Evolutionary conservation across 805 yeast species (phyloP).

Genomic region (Zygosaccharomyces kombuchaensis): DNA sequence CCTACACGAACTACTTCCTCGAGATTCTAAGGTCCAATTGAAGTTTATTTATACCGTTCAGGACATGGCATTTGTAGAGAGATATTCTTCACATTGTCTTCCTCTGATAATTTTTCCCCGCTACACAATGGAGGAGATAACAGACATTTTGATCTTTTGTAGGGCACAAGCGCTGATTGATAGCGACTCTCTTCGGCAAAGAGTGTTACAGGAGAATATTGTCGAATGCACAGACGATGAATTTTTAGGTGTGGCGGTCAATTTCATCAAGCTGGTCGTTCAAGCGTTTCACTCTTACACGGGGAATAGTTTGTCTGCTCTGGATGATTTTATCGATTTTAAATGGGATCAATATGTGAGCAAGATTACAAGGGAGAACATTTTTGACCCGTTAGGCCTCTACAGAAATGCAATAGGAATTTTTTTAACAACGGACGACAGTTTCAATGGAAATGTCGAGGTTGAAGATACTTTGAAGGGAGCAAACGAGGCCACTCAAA

Average conservation of each 20-base stretch:
- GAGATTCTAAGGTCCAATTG: slow-evolving; percentile 19
- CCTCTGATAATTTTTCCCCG: slow-evolving; percentile 33
- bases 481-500: slow-evolving; percentile 10
- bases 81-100: slow-evolving; percentile 26
- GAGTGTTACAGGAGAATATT: slow-evolving; percentile 11
- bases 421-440: slow-evolving; percentile 34
- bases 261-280: slow-evolving; percentile 29
- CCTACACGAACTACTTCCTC: slow-evolving; percentile 24
- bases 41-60: slow-evolving; percentile 26
- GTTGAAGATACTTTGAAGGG: slow-evolving; percentile 12
- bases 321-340: slow-evolving; percentile 29
- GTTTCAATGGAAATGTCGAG: slow-evolving; percentile 20
- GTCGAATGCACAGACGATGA: slow-evolving; percentile 18
- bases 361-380: slow-evolving; percentile 18
- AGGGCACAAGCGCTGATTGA: slow-evolving; percentile 19
- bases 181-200: slow-evolving; percentile 10
- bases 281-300: slow-evolving; percentile 34
- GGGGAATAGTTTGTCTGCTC: slow-evolving; percentile 28
- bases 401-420: slow-evolving; percentile 33
- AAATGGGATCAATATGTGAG: slow-evolving; percentile 30
- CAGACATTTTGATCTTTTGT: slow-evolving; percentile 19
- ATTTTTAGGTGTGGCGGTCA: slow-evolving; percentile 15
- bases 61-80: slow-evolving; percentile 22
- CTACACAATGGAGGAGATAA: slow-evolving; percentile 23
- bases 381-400: slow-evolving; percentile 25